These are phyloP conservation scores for Leccinum subgranulosum DNA, from an alignment of 768 basidiomycete genomes.

Conservation along the genomic window DNA sequence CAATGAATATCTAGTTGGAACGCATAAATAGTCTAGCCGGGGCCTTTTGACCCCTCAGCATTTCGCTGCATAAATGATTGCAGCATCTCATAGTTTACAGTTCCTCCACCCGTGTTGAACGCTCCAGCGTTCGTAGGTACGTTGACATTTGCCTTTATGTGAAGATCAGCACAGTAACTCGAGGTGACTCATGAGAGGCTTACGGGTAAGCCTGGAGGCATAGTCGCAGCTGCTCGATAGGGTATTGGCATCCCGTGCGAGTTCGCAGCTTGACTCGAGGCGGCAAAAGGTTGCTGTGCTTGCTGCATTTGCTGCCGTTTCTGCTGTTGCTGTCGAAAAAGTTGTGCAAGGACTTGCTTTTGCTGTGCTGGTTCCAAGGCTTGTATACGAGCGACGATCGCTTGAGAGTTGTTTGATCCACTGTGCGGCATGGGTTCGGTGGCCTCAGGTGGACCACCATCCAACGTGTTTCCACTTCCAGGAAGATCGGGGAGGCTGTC, in stretches of 20 bases:
- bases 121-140: slow-evolving; percentile 13
- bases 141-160: slow-evolving; percentile 11
- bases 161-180: not conserved
- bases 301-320: slow-evolving; percentile 24
- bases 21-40: slow-evolving; percentile 7
- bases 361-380: slow-evolving; percentile 24
- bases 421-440: not conserved
- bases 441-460: slow-evolving; percentile 3
- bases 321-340: slow-evolving; percentile 21
- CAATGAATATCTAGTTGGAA: not conserved
- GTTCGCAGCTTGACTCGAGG: slow-evolving; percentile 14
- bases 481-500: slow-evolving; percentile 46
- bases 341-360: slow-evolving; percentile 15
- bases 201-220: slow-evolving; percentile 19
- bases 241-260: slow-evolving; percentile 13
- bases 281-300: slow-evolving; percentile 13
- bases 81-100: slow-evolving; percentile 40
- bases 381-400: slow-evolving; percentile 18
- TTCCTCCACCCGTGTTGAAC: slow-evolving; percentile 23
- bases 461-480: slow-evolving; percentile 19
- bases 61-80: slow-evolving; percentile 46
- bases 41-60: slow-evolving; percentile 29
- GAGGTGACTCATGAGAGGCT: not conserved
- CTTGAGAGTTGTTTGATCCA: slow-evolving; percentile 7
- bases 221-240: slow-evolving; percentile 7